Evolutionary conservation across 106 monocot species (phyloP), one percentile per base, ranked within the genome.

Genomic region (Phalaenopsis equestris): DNA sequence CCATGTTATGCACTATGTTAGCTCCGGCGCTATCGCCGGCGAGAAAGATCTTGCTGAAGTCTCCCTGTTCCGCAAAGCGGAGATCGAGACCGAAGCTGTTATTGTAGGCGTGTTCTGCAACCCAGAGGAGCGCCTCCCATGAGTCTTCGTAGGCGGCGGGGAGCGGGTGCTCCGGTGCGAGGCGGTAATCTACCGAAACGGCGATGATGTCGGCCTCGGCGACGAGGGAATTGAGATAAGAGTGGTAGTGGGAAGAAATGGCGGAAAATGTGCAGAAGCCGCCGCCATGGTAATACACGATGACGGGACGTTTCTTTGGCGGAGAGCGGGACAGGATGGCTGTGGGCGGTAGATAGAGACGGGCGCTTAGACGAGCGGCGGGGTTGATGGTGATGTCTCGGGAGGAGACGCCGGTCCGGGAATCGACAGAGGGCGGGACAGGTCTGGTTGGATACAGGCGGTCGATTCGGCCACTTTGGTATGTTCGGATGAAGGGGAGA

Each of bases 201-300:
- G 56, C 75, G 48, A 84, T 10, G 61, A 82, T 30, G 19, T 79
- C 68, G 30, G 77, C 86, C 41, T 72, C 37, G 41, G 79, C 16
- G 16, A 68, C 80, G 52, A 89, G 81, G 81, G 86, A 56, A 72
- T 84, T 86, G 75, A 86, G 79, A 76, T 88, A 81, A 46, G 24
- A 15, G 81, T 88, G 88, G 47, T 78, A 83, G 2, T 17, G 17
- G 1, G 86, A 16, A 16, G 43, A 56, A 78, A 41, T 23, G 21
- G 83, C 76, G 61, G 58, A 39, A 36, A 52, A 75, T 45, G 76
- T 4, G 79, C 73, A 75, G 83, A 85, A 88, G 68, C 64, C 88
- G 6, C 88, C 88, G 56, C 88, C 88, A 58, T 88, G 88, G 81
- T 56, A 88, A 75, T 88, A 81, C 36, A 88, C 61, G 16, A 86